Evolutionary conservation across 148 eudicot genomes (phyloP).

Genomic region (Rhododendron simsii): DNA sequence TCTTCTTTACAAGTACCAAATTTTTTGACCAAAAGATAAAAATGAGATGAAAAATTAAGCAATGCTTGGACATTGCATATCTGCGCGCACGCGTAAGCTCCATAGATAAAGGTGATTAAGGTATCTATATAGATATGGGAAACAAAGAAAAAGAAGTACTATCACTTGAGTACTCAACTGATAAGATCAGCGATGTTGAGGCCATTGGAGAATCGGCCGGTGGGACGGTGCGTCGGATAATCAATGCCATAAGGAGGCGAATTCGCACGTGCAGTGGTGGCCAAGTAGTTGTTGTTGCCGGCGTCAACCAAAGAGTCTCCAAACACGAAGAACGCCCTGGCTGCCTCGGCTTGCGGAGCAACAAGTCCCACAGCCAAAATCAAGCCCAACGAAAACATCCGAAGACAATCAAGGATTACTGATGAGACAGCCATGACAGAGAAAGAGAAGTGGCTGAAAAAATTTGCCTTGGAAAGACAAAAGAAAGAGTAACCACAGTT

Average conservation of each 20-base stretch:
- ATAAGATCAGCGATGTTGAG: constrained; percentile 14
- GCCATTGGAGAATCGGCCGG: constrained; percentile 18
- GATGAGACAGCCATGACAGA: constrained; percentile 4
- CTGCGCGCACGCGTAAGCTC: neutral
- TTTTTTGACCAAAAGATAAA: neutral
- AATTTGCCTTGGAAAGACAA: neutral
- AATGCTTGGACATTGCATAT: neutral
- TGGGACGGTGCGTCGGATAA: constrained; percentile 17
- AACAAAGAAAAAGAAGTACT: neutral
- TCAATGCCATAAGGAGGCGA: constrained; percentile 25
- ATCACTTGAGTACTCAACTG: neutral
- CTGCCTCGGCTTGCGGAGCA: constrained; percentile 9
- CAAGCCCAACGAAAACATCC: neutral
- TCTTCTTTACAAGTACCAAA: neutral
- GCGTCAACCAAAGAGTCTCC: constrained; percentile 22
- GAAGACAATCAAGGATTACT: neutral
- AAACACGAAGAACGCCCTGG: constrained; percentile 22
- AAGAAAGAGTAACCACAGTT: neutral
- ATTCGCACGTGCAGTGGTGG: constrained; percentile 22
- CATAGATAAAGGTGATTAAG: neutral
- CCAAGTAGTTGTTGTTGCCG: constrained; percentile 20
- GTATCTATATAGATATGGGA: neutral
- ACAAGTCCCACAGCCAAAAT: neutral
- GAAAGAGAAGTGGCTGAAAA: neutral
- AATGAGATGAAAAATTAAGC: neutral